Percentiles rank a stretch among this genome's conserved stretches.
phyloP scores from a whole-genome alignment of 2,329 filamentous ascomycete species.

The Colletotrichum sp. region DNA sequence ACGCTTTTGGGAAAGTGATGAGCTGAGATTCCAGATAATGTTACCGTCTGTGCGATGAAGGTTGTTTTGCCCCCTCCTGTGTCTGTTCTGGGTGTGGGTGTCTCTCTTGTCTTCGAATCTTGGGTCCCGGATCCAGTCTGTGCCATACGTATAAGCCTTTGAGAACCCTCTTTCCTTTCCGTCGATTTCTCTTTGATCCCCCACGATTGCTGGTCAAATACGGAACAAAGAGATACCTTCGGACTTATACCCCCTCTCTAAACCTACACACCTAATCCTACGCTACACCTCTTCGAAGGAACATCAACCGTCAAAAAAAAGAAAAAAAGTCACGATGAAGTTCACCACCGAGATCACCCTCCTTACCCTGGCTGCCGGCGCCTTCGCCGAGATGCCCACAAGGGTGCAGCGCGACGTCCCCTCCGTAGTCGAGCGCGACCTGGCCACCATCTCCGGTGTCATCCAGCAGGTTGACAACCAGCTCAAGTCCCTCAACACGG shows the following conservation, averaged over 20 bases:
- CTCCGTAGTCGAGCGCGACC: slow-evolving; percentile 18
- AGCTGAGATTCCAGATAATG: slow-evolving; percentile 15
- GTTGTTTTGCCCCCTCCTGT: slow-evolving; percentile 10
- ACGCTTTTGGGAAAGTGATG: slow-evolving; percentile 20
- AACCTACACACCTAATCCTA: not conserved
- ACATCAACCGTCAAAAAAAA: not conserved
- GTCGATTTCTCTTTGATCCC: not conserved
- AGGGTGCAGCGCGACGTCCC: not conserved
- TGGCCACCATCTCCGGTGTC: slow-evolving; percentile 19
- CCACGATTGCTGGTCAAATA: slow-evolving; percentile 16
- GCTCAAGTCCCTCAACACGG: slow-evolving; percentile 26
- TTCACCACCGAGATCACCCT: slow-evolving; percentile 22
- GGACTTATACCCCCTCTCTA: not conserved
- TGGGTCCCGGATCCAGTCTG: not conserved
- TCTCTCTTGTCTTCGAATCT: not conserved
- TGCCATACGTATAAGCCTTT: slow-evolving; percentile 17
- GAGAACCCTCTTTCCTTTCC: not conserved
- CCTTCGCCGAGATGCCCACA: slow-evolving; percentile 19
- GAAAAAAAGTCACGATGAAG: slow-evolving; percentile 17
- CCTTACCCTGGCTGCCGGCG: slow-evolving; percentile 19
- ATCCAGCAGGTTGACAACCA: slow-evolving; percentile 18
- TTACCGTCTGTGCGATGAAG: slow-evolving; percentile 15
- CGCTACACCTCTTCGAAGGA: not conserved
- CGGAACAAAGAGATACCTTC: not conserved
- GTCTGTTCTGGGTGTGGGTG: not conserved